phyloP scores from a whole-genome alignment of 1,284 basidiomycete genomes.

The Pyrrhoderma lamaoense region DNA sequence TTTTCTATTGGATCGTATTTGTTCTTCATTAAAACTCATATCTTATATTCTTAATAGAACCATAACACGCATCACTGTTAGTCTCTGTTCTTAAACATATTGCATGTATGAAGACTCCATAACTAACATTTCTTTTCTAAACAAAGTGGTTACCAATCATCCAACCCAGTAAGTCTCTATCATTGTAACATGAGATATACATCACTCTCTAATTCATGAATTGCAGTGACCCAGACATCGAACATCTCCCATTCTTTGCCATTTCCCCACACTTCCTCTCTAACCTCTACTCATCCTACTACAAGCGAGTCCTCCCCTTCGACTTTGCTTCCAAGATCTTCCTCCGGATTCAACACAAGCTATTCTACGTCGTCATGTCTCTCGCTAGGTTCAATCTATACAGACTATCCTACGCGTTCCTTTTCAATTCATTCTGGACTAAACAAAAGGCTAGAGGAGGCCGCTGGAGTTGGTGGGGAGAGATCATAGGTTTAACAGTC shows the following conservation, averaged over 20 bases:
- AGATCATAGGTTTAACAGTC: conserved; percentile 58
- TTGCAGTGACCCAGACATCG: conserved; percentile 89
- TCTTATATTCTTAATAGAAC: conserved; percentile 47
- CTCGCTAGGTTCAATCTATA: conserved; percentile 97
- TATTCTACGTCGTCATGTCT: conserved; percentile 90
- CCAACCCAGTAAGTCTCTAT: conserved; percentile 79
- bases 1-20: conserved; percentile 2
- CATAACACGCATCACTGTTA: conserved; percentile 94
- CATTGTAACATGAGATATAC: conserved; percentile 6
- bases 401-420: conserved; percentile 76
- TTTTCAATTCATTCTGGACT: conserved; percentile 53
- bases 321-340: conserved; percentile 65
- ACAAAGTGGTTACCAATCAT: conserved; percentile 88
- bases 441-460: conserved; percentile 53
- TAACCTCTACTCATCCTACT: conserved; percentile 90
- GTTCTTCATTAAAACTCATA: conserved; percentile 14
- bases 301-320: conserved; percentile 82
- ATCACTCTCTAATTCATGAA: conserved; percentile 22
- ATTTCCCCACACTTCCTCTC: conserved; percentile 84
- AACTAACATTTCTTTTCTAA: conserved; percentile 5
- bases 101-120: conserved; percentile 18
- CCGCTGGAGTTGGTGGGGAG: conserved; percentile 66
- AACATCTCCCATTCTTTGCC: conserved; percentile 96
- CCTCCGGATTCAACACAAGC: conserved; percentile 79
- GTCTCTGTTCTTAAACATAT: conserved; percentile 27